A percentile compares a stretch with the other conserved stretches of the same genome.
Conservation (phyloP, 1,284 basidiomycete genomes). For the Trametes versicolor region DNA sequence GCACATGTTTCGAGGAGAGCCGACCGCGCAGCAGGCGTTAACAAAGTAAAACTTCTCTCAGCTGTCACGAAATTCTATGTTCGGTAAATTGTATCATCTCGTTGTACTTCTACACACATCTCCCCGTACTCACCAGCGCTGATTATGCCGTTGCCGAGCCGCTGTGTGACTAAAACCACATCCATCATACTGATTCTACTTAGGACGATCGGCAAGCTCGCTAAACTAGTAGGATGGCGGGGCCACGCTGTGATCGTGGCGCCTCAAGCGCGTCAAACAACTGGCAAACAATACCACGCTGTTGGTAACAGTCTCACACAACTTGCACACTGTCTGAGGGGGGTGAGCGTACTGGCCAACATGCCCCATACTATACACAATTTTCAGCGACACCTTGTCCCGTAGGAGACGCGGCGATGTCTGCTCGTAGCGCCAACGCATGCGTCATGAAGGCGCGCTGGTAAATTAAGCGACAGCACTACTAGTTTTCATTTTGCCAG, state of each 20-base stretch:
- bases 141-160: too few relatives aligned
- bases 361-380: too few relatives aligned
- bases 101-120: neutral
- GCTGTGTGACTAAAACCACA: too few relatives aligned
- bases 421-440: too few relatives aligned
- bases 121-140: neutral
- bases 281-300: neutral
- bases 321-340: too few relatives aligned
- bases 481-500: too few relatives aligned
- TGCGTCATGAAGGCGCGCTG: too few relatives aligned
- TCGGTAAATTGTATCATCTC: neutral
- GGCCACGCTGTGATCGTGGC: conserved; percentile 8
- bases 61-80: neutral
- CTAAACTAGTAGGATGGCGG: neutral
- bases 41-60: neutral
- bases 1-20: conserved; percentile 21
- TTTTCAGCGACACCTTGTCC: too few relatives aligned
- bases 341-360: too few relatives aligned
- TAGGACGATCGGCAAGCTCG: neutral
- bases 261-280: conserved; percentile 9
- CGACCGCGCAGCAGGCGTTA: neutral
- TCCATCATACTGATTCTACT: neutral
- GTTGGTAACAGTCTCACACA: neutral
- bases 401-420: too few relatives aligned
- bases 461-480: too few relatives aligned